Conservation (phyloP, 352 stramenopile genomes). For the Pythium phragmitis region DNA sequence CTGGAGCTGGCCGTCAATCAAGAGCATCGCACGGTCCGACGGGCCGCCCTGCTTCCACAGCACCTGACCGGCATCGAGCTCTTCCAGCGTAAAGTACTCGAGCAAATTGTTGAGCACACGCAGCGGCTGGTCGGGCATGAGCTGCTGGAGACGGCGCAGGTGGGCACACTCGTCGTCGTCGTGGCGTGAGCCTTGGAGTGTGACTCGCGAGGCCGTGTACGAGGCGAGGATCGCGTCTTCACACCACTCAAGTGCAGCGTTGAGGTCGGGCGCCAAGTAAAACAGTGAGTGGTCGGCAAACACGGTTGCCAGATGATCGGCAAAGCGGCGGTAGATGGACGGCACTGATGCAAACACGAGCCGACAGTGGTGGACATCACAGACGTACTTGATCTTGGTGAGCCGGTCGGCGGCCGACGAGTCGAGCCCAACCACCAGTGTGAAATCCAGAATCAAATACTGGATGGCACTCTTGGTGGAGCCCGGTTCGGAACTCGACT, state of each 20-base stretch:
- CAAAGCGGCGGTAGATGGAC: conserved; percentile 58
- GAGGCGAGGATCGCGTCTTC: conserved; percentile 62
- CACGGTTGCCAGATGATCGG: conserved; percentile 49
- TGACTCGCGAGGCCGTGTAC: conserved; percentile 22
- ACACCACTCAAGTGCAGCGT: conserved; percentile 67
- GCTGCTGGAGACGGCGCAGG: conserved; percentile 51
- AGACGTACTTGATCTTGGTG: conserved; percentile 80
- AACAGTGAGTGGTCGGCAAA: conserved; percentile 53
- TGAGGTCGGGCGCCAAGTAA: conserved; percentile 60
- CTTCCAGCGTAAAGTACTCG: conserved; percentile 68
- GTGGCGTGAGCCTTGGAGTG: conserved; percentile 25
- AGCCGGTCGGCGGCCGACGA: conserved; percentile 76
- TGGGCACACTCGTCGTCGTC: conserved; percentile 57
- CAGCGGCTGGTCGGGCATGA: conserved; percentile 70
- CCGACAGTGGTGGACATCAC: conserved; percentile 59
- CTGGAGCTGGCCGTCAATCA: conserved; percentile 62
- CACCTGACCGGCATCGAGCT: conserved; percentile 56
- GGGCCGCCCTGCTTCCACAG: conserved; percentile 70
- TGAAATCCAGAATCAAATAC: conserved; percentile 91
- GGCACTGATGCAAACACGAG: conserved; percentile 73
- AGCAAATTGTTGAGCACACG: conserved; percentile 62
- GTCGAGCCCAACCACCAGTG: conserved; percentile 90
- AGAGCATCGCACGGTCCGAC: conserved; percentile 51
- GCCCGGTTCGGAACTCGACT: not conserved
- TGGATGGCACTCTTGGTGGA: conserved; percentile 25